These are phyloP conservation scores for Parathielavia appendiculata DNA, from an alignment of 495 filamentous ascomycete genomes.

Conservation along the genomic window DNA sequence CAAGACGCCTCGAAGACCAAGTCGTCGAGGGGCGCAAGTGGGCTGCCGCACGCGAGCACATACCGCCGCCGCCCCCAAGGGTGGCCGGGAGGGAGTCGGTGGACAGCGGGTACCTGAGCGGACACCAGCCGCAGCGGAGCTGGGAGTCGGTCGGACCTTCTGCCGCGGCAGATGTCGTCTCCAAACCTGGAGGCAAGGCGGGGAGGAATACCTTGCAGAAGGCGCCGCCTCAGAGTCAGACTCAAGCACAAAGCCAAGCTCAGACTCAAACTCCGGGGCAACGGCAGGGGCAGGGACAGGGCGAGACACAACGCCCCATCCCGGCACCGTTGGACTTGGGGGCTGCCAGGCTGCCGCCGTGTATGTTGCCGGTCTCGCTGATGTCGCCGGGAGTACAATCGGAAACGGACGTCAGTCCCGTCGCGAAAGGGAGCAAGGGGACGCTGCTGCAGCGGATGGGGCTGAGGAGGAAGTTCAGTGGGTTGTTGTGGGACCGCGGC, in stretches of 20 bases:
- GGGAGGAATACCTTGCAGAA: constrained; percentile 10
- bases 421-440: constrained; percentile 1
- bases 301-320: not conserved
- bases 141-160: not conserved
- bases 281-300: not conserved
- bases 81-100: constrained; percentile 11
- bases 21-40: constrained; percentile 19
- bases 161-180: not conserved
- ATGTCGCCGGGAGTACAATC: constrained; percentile 10
- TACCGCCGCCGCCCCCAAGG: not conserved
- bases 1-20: constrained; percentile 17
- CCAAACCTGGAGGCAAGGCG: not conserved
- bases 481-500: constrained; percentile 12
- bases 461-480: constrained; percentile 21
- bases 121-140: constrained; percentile 9
- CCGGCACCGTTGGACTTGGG: constrained; percentile 16
- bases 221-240: not conserved
- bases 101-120: constrained; percentile 25
- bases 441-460: constrained; percentile 17
- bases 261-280: not conserved
- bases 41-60: constrained; percentile 10
- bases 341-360: constrained; percentile 11
- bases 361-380: constrained; percentile 19
- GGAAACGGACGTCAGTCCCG: not conserved
- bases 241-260: not conserved